These are phyloP conservation scores for Toxicodendron radicans DNA, from an alignment of 345 rosid species.

Conservation along the genomic window DNA sequence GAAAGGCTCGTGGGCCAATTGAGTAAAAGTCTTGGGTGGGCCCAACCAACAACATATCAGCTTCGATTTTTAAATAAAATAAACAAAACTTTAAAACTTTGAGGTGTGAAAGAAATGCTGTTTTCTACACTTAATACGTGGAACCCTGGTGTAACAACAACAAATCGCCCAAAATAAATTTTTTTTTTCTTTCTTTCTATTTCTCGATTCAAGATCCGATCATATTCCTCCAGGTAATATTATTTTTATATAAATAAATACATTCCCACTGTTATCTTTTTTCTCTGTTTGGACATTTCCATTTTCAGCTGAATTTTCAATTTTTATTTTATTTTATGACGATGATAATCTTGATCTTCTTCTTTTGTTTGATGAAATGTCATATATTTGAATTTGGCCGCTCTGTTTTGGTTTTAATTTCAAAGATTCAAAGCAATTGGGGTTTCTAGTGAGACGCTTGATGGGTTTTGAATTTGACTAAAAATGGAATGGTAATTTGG, in stretches of 20 bases:
- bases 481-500: no score
- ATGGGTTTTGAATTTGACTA: no score
- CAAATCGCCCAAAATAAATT: background rate
- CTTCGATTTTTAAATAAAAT: background rate
- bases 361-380: no score
- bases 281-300: background rate
- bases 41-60: background rate
- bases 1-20: no score
- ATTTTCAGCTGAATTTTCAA: no score
- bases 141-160: background rate
- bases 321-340: no score
- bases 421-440: no score
- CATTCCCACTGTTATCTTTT: background rate
- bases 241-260: background rate
- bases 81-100: background rate
- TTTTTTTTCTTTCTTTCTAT: background rate
- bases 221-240: conserved; percentile 16
- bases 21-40: background rate
- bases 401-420: no score
- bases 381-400: no score
- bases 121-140: conserved; percentile 1
- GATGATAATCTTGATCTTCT: no score
- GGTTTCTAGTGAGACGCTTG: no score
- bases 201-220: conserved; percentile 12
- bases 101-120: background rate